Conservation (phyloP, 2,329 filamentous ascomycete species). For the Elsinoe arachidis region DNA sequence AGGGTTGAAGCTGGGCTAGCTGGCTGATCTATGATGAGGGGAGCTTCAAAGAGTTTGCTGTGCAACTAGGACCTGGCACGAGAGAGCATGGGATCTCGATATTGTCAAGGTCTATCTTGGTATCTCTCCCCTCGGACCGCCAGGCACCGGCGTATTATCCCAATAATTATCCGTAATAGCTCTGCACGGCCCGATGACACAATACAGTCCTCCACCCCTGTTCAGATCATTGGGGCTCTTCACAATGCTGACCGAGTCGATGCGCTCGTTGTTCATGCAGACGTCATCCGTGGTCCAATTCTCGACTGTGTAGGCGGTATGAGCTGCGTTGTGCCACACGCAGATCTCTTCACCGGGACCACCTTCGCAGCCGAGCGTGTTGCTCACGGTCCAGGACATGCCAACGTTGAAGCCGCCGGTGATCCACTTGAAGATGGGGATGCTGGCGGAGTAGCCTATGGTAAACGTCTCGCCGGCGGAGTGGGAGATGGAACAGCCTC, state of each 20-base stretch:
- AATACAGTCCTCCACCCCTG: not conserved
- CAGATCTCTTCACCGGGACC: not conserved
- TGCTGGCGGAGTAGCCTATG: not conserved
- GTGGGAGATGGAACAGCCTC: not conserved
- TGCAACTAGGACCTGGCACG: not conserved
- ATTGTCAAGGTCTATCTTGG: not conserved
- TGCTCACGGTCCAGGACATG: not conserved
- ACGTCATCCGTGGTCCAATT: not conserved
- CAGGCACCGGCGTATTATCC: not conserved
- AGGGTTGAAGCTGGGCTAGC: no score
- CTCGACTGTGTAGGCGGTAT: constrained; percentile 1
- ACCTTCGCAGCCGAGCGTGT: not conserved
- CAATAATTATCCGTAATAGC: not conserved
- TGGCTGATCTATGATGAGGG: no score
- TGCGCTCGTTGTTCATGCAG: not conserved
- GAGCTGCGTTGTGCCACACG: not conserved
- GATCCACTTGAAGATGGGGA: not conserved
- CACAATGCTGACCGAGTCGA: not conserved
- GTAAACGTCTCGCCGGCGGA: not conserved
- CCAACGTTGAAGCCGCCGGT: not conserved
- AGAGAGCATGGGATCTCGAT: not conserved
- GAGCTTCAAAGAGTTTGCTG: no score
- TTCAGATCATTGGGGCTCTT: not conserved
- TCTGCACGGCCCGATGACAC: not conserved
- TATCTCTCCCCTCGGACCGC: not conserved